Conservation (phyloP, 805 yeast genomes). For the Huiozyma sinensis region DNA sequence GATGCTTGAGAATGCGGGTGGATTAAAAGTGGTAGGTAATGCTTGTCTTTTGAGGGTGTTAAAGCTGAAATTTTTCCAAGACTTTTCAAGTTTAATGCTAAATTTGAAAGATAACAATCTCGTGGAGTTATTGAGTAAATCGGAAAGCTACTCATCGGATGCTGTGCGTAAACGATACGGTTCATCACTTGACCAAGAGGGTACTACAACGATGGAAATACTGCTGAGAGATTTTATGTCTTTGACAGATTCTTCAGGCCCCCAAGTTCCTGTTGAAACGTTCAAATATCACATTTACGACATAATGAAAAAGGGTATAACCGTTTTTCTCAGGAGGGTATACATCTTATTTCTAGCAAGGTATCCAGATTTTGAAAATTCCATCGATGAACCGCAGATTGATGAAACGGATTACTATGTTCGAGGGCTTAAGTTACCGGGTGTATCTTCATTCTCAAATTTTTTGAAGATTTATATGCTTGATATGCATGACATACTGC, state of each 20-base stretch:
- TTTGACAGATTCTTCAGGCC: too few species aligned
- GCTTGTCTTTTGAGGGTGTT: conserved; percentile 1
- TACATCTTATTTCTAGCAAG: conserved; percentile 8
- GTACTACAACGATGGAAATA: too few species aligned
- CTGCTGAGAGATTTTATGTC: too few species aligned
- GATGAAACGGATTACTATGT: conserved; percentile 1
- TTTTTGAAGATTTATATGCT: too few species aligned
- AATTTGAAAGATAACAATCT: too few species aligned
- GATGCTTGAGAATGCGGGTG: background rate
- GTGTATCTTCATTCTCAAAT: background rate
- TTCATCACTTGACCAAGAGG: too few species aligned
- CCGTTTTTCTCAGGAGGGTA: conserved; percentile 13
- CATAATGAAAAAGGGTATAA: conserved; percentile 6
- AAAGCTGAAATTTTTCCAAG: conserved; percentile 11
- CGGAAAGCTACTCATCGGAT: too few species aligned
- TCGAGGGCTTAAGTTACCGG: background rate
- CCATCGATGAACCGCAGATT: too few species aligned
- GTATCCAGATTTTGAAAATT: conserved; percentile 3
- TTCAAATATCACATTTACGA: background rate
- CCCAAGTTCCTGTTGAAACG: background rate
- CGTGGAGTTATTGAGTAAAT: too few species aligned
- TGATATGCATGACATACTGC: too few species aligned
- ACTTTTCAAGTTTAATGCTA: conserved; percentile 2
- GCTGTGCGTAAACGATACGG: too few species aligned
- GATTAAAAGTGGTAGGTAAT: background rate